A percentile compares a stretch with the other conserved stretches of the same genome.
phyloP scores from a whole-genome alignment of 768 basidiomycete species.

The Macrocybe gigantea region DNA sequence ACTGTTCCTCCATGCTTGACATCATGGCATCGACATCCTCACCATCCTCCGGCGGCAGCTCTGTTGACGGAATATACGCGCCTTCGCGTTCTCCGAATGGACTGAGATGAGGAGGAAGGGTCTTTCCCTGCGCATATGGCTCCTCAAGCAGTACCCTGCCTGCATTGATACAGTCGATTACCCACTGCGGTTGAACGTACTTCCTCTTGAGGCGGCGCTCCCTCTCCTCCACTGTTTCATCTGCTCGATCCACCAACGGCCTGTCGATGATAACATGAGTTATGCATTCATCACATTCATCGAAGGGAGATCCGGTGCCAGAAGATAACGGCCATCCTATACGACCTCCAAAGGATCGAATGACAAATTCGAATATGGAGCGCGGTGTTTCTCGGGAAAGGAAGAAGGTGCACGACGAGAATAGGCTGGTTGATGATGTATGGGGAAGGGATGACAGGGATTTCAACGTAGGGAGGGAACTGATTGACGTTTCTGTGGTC shows the following conservation, averaged over 20 bases:
- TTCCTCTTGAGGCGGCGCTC: conserved; percentile 65
- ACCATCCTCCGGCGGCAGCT: conserved; percentile 27
- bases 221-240: conserved; percentile 53
- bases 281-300: conserved; percentile 75
- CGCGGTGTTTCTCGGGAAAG: conserved; percentile 91
- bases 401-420: conserved; percentile 86
- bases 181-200: conserved; percentile 96
- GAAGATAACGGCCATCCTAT: conserved; percentile 86
- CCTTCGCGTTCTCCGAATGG: conserved; percentile 85
- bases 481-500: conserved; percentile 34
- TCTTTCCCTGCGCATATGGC: conserved; percentile 77
- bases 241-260: conserved; percentile 46
- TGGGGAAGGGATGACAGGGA: conserved; percentile 57
- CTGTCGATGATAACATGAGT: conserved; percentile 96
- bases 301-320: conserved; percentile 75
- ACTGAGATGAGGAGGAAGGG: conserved; percentile 90
- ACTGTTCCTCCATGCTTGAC: conserved; percentile 13
- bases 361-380: conserved; percentile 88
- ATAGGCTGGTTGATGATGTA: conserved; percentile 56
- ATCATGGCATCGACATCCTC: conserved; percentile 22
- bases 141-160: conserved; percentile 82
- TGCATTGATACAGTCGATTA: conserved; percentile 92
- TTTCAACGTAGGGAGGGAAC: conserved; percentile 61
- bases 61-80: conserved; percentile 64
- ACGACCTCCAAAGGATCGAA: conserved; percentile 87